Base-by-base conservation (phyloP, 768 basidiomycete species). In the Agrocybe praecox region DNA sequence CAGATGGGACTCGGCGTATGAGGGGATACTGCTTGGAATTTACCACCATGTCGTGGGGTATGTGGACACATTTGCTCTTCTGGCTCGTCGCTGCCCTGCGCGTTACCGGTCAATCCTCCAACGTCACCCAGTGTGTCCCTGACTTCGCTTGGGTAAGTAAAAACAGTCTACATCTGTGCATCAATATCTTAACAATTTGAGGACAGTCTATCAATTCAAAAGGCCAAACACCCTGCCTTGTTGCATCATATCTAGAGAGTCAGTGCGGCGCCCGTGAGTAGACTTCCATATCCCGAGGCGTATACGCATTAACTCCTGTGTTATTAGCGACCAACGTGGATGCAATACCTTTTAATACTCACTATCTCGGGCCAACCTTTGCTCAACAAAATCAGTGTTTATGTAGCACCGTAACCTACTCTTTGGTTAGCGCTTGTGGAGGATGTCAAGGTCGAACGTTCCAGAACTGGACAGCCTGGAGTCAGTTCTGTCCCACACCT, bases 351-450 rank as follows among this genome's bases (percentile, higher is more conserved):
- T 6, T 18, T 0, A 60, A 53, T 32, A 74, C 62, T 14, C 74
- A 79, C 57, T 85, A 85, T 61, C 53, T 68, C 14, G 78, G 77
- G 1, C 83, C 84, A 6, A 57, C 55, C 2, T 50, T 61, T n/a
- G 49, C 55, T 0, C 34, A 69, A 19, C 77, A 78, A 8, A 71
- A 76, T 51, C 43, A 57, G 2, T 89, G 87, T 60, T 61, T 67
- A 55, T 89, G 87, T 62, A 87, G 76, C 63, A 75, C 83, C 1
- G 80, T 87, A 18, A 78, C 79, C 24, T 89, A 88, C 61, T 80
- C 77, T 11, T 53, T 82, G 51, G 68, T 88, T 23, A 81, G 79
- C 49, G 86, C 86, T 1, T 89, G 87, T 60, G 84, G 77, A 24
- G 72, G 70, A 26, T 89, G 87, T 62, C 87, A 89, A 65, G 69